Base-by-base conservation (phyloP, 225 moss, liverwort and hornwort species). In the Marchantia polymorpha region DNA sequence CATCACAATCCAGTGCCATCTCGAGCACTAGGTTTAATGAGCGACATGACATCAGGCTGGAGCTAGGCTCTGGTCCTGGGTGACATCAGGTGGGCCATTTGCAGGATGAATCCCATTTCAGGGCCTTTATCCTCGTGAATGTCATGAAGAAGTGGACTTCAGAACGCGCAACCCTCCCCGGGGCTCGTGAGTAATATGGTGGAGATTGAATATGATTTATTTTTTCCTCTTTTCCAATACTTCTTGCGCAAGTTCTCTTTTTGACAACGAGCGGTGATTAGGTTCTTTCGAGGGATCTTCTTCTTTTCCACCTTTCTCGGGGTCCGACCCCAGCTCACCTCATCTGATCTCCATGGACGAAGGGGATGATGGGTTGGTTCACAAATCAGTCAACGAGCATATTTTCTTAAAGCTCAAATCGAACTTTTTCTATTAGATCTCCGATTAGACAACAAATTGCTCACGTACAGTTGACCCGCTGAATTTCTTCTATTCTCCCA, bases 11-110 rank as follows among this genome's bases (percentile, higher is more conserved):
- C n/a, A n/a, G n/a, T 64, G 7, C 64, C n/a, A 11, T 64, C 64
- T 27, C 23, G 25, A 23, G 8, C 64, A 23, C n/a, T 27, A 64
- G n/a, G 64, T 25, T 23, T 23, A 27, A 23, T 23, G 64, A 64
- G 64, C 25, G 25, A 64, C 25, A 64, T 64, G 64, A 64, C 64
- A 23, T 64, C 64, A 64, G 25, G 26, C 25, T 4, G 8, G 25
- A 27, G 26, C 25, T 64, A 64, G n/a, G 23, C 8, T 10, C 11
- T 64, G 12, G 8, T 2, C 22, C 3, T 8, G 26, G 25, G 8
- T 64, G 64, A 64, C 64, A 23, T 64, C 64, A 64, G 64, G 64
- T 64, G 64, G 64, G 25, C n/a, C 64, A 20, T 64, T 64, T 27
- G 1, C 7, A 3, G 20, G 56, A 2, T 56, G 5, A 56, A 56